These are phyloP conservation scores for Leucocoprinus leucothites DNA, from an alignment of 768 basidiomycete species.

Conservation along the genomic window DNA sequence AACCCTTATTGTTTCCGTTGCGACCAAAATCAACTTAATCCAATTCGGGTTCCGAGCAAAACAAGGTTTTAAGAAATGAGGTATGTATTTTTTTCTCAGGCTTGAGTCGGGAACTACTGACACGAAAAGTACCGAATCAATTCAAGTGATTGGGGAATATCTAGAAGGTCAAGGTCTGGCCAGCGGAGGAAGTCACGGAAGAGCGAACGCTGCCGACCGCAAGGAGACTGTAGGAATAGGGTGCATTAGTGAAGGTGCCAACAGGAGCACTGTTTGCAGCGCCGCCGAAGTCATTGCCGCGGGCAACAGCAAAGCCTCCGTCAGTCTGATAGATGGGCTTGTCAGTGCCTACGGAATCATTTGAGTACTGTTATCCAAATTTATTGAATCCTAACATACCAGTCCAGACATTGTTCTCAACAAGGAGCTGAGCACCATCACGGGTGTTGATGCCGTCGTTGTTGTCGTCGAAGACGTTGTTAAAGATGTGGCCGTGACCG, in stretches of 20 bases:
- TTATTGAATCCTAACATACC: constrained; percentile 16
- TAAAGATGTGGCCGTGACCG: constrained; percentile 44
- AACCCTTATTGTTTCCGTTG: background rate
- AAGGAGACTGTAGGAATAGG: constrained; percentile 25
- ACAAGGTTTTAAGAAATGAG: background rate
- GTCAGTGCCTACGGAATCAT: constrained; percentile 19
- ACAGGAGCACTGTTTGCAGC: constrained; percentile 26
- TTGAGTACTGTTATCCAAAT: background rate
- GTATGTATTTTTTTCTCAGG: background rate
- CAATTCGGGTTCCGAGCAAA: background rate
- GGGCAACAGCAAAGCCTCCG: constrained; percentile 37
- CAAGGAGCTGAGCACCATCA: constrained; percentile 42
- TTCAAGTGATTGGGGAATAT: constrained; percentile 15
- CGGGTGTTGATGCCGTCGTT: constrained; percentile 43
- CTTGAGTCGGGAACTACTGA: background rate
- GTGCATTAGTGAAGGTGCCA: constrained; percentile 26
- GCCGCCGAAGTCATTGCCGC: constrained; percentile 29
- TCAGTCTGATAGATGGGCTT: constrained; percentile 41
- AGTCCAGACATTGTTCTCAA: constrained; percentile 46
- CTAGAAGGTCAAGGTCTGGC: constrained; percentile 26
- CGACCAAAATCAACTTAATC: too few species aligned
- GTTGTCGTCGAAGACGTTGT: constrained; percentile 41
- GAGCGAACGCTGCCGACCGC: constrained; percentile 20
- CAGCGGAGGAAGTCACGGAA: constrained; percentile 23
- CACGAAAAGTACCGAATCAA: too few species aligned